Evolutionary conservation across 228 moss, liverwort and hornwort genomes (phyloP).

Genomic region (Sphagnum fallax): DNA sequence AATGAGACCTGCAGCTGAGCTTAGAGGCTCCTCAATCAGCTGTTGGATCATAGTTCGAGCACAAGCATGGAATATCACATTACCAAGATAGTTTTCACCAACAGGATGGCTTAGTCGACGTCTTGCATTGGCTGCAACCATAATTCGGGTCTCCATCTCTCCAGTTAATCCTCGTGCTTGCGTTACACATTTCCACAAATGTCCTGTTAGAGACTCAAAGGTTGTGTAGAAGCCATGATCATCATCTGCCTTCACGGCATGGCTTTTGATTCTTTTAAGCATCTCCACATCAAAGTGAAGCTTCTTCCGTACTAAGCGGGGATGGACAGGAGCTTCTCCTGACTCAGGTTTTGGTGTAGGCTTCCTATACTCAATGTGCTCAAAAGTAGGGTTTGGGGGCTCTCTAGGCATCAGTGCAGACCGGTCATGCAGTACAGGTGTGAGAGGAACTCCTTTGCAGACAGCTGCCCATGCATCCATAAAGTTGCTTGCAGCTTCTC

Average conservation of each 20-base stretch:
- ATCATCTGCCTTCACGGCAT: conserved; percentile 38
- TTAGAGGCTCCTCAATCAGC: conserved; percentile 56
- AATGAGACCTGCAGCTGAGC: conserved; percentile 51
- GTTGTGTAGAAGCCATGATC: conserved; percentile 48
- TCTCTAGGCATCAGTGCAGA: conserved; percentile 50
- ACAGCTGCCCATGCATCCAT: conserved; percentile 67
- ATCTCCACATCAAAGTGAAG: conserved; percentile 54
- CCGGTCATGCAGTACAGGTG: conserved; percentile 52
- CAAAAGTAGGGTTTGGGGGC: conserved; percentile 53
- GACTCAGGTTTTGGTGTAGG: conserved; percentile 18
- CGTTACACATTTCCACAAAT: conserved; percentile 77
- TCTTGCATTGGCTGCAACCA: conserved; percentile 73
- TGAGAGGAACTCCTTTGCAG: conserved; percentile 19
- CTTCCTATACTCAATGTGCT: conserved; percentile 74
- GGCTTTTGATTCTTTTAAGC: conserved; percentile 55
- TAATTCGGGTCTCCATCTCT: conserved; percentile 40
- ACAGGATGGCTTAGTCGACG: conserved; percentile 40
- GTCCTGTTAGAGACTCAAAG: conserved; percentile 76
- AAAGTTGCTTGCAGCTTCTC: conserved; percentile 63
- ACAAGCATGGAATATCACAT: conserved; percentile 85
- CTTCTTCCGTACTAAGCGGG: conserved; percentile 48
- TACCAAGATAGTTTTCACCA: conserved; percentile 62
- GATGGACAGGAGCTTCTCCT: conserved; percentile 14
- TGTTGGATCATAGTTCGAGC: conserved; percentile 35
- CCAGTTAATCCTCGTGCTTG: conserved; percentile 61